Percentiles rank a stretch among this genome's conserved stretches.
These are phyloP conservation scores for Gyrodon lividus DNA, from an alignment of 768 basidiomycete genomes.

Conservation along the genomic window DNA sequence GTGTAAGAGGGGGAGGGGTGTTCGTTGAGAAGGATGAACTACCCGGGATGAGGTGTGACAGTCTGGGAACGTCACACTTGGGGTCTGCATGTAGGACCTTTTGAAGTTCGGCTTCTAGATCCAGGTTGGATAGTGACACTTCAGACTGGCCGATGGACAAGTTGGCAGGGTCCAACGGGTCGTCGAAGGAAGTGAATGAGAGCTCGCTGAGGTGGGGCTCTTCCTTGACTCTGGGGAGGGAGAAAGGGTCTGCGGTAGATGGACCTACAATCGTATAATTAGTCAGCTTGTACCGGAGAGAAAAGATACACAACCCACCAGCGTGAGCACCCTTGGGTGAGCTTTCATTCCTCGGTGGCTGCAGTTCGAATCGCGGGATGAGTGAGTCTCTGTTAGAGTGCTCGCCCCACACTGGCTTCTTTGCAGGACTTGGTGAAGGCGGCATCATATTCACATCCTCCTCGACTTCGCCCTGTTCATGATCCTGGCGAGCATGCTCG, in stretches of 20 bases:
- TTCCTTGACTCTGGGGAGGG: conserved; percentile 20
- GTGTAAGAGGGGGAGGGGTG: conserved; percentile 25
- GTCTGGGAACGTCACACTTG: conserved; percentile 15
- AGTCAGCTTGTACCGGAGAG: neutral
- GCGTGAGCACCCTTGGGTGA: conserved; percentile 18
- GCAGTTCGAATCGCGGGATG: conserved; percentile 35
- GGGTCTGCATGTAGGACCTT: conserved; percentile 16
- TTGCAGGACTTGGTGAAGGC: conserved; percentile 49
- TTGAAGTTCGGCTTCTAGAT: conserved; percentile 30
- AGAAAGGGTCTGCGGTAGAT: conserved; percentile 22
- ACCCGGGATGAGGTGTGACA: conserved; percentile 27
- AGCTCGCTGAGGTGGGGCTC: conserved; percentile 20
- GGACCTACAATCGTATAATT: conserved; percentile 6
- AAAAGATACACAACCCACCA: conserved; percentile 13
- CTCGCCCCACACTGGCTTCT: conserved; percentile 18
- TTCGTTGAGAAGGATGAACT: conserved; percentile 24
- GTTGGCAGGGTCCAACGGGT: conserved; percentile 31
- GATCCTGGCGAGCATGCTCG: conserved; percentile 34
- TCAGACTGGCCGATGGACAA: conserved; percentile 38
- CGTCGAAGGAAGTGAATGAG: conserved; percentile 29
- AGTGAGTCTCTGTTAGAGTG: conserved; percentile 28
- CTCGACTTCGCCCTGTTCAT: conserved; percentile 32
- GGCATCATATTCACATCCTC: conserved; percentile 45
- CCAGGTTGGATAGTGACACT: conserved; percentile 34
- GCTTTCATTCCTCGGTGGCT: conserved; percentile 16